These are phyloP conservation scores for Venturia effusa DNA, from an alignment of 2,329 filamentous ascomycete genomes.

Conservation along the genomic window DNA sequence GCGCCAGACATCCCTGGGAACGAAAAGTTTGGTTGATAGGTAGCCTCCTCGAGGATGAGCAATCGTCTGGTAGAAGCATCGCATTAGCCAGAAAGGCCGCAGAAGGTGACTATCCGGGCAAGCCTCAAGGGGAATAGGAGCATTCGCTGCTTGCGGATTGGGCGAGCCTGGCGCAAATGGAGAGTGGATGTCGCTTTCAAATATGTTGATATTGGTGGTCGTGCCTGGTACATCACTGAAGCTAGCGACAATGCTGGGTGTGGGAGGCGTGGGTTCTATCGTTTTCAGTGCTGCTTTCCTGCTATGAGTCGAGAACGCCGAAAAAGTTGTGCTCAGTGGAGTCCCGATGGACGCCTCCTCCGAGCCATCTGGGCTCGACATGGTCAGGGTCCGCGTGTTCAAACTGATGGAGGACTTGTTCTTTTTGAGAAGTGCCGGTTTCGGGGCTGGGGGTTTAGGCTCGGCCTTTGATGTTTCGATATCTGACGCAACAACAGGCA, in stretches of 20 bases:
- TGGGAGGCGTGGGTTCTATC: constrained; percentile 57
- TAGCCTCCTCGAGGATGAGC: constrained; percentile 88
- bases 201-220: constrained; percentile 64
- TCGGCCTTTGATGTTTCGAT: neutral
- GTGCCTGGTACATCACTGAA: constrained; percentile 32
- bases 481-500: neutral
- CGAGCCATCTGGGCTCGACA: constrained; percentile 46
- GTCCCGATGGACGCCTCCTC: constrained; percentile 66
- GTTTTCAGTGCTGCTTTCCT: constrained; percentile 35
- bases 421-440: constrained; percentile 27
- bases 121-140: constrained; percentile 72
- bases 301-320: constrained; percentile 30
- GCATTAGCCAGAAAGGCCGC: constrained; percentile 97
- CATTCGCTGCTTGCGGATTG: constrained; percentile 49
- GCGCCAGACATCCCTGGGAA: constrained; percentile 86
- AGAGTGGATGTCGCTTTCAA: constrained; percentile 73
- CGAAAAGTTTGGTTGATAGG: constrained; percentile 79
- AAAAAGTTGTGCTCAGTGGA: constrained; percentile 59
- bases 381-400: constrained; percentile 63
- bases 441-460: neutral
- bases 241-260: constrained; percentile 40
- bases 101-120: constrained; percentile 82
- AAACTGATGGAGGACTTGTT: constrained; percentile 50
- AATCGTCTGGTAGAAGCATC: constrained; percentile 84
- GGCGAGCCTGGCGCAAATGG: constrained; percentile 53